A percentile compares a stretch with the other conserved stretches of the same genome.
Conservation (phyloP, 257 asterid genomes). For the Penstemon barbatus region DNA sequence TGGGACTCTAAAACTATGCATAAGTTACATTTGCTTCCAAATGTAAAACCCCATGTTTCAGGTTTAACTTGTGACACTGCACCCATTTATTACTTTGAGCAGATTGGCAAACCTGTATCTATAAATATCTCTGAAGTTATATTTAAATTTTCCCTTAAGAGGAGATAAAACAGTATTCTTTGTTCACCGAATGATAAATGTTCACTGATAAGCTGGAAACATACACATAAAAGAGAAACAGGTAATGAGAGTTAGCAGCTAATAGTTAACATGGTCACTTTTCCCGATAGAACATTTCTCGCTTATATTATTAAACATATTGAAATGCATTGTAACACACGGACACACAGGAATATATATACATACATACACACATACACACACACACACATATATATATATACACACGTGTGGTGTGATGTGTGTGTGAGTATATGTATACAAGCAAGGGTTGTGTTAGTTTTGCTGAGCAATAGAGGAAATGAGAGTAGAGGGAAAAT, state of each 20-base stretch:
- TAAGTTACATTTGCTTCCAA: slow-evolving; percentile 1
- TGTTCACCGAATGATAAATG: not conserved
- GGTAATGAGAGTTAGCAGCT: not conserved
- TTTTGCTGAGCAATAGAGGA: no score
- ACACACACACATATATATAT: not conserved
- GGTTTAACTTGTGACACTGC: not conserved
- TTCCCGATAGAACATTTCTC: not conserved
- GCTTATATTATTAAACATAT: not conserved
- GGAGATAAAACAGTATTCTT: slow-evolving; percentile 1
- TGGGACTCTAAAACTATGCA: not conserved
- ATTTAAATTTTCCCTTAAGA: not conserved
- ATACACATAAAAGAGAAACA: not conserved
- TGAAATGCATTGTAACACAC: not conserved
- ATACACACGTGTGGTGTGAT: not conserved
- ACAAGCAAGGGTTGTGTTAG: no score
- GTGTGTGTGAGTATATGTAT: no score
- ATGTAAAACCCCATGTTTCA: not conserved
- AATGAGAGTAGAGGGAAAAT: no score
- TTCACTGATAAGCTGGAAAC: not conserved
- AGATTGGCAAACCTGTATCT: not conserved
- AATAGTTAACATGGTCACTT: not conserved
- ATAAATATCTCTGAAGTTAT: not conserved
- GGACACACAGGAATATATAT: not conserved
- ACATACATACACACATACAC: not conserved
- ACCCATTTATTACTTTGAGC: not conserved